phyloP scores from a whole-genome alignment of 2,329 filamentous ascomycete genomes.

The Albophoma yamanashiensis region DNA sequence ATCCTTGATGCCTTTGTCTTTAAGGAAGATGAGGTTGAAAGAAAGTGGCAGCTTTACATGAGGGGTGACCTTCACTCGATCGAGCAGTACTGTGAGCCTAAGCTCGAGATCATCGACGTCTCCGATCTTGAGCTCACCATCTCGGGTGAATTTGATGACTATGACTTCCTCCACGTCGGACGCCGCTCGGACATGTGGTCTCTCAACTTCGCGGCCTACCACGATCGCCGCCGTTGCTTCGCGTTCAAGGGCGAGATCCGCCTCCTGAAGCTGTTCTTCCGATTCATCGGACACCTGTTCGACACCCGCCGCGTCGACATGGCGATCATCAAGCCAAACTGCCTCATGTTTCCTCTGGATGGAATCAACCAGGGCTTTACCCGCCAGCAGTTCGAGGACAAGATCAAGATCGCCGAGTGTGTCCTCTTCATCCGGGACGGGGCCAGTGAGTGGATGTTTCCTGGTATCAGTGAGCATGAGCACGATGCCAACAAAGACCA shows the following conservation, averaged over 20 bases:
- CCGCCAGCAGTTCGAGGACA: not conserved
- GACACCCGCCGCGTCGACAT: not conserved
- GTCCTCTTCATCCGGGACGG: not conserved
- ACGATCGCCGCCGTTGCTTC: not conserved
- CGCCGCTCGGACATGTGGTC: not conserved
- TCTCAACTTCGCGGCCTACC: conserved; percentile 5
- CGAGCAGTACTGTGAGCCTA: not conserved
- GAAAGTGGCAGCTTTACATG: not conserved
- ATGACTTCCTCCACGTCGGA: not conserved
- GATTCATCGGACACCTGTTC: not conserved
- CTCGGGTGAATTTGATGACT: not conserved
- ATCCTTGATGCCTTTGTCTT: not conserved
- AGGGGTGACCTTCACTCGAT: not conserved
- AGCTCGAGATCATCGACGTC: not conserved
- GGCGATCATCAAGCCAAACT: not conserved
- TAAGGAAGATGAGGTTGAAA: not conserved
- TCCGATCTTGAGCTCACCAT: not conserved
- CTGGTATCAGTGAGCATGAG: not conserved
- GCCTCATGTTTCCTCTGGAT: not conserved
- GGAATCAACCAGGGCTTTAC: not conserved
- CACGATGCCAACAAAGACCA: not conserved
- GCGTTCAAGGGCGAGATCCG: conserved; percentile 7
- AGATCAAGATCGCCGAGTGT: not conserved
- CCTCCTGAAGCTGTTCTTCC: conserved; percentile 3
- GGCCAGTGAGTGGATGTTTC: not conserved